phyloP scores from a whole-genome alignment of 805 yeast species.

The Hanseniaspora lindneri region DNA sequence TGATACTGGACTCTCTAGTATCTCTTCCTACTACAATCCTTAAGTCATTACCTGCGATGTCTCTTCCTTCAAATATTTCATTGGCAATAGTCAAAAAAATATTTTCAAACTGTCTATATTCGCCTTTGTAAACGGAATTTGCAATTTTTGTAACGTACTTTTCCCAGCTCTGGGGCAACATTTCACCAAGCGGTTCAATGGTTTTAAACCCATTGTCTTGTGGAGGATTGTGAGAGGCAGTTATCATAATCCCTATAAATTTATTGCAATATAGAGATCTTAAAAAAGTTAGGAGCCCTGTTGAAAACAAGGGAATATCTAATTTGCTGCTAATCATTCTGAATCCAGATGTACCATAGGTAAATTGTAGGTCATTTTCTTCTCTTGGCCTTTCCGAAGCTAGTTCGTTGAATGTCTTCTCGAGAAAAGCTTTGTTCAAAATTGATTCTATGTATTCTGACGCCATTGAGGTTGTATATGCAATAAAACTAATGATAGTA shows the following conservation, averaged over 20 bases:
- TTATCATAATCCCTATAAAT: conserved; percentile 87
- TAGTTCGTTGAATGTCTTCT: neutral
- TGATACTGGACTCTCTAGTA: conserved; percentile 73
- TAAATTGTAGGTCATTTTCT: conserved; percentile 30
- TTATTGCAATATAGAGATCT: conserved; percentile 64
- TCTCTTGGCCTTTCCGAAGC: neutral
- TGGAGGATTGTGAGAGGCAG: conserved; percentile 93
- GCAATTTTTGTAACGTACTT: conserved; percentile 66
- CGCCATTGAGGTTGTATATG: too few species aligned
- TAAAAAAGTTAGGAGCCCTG: conserved; percentile 69
- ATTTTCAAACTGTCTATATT: conserved; percentile 16
- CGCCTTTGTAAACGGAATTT: conserved; percentile 40
- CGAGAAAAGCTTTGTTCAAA: conserved; percentile 27
- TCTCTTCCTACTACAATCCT: conserved; percentile 70
- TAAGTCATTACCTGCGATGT: conserved; percentile 25
- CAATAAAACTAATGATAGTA: too few species aligned
- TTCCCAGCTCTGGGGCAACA: conserved; percentile 82
- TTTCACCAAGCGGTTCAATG: conserved; percentile 87
- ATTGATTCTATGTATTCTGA: conserved; percentile 17
- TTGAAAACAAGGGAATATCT: conserved; percentile 73
- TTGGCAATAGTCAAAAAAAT: conserved; percentile 13
- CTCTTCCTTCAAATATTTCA: conserved; percentile 6
- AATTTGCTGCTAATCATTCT: conserved; percentile 57
- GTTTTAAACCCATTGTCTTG: conserved; percentile 83
- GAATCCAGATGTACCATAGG: conserved; percentile 97